These are phyloP conservation scores for Apiotrichum porosum DNA, from an alignment of 1,284 basidiomycete species.

Conservation along the genomic window DNA sequence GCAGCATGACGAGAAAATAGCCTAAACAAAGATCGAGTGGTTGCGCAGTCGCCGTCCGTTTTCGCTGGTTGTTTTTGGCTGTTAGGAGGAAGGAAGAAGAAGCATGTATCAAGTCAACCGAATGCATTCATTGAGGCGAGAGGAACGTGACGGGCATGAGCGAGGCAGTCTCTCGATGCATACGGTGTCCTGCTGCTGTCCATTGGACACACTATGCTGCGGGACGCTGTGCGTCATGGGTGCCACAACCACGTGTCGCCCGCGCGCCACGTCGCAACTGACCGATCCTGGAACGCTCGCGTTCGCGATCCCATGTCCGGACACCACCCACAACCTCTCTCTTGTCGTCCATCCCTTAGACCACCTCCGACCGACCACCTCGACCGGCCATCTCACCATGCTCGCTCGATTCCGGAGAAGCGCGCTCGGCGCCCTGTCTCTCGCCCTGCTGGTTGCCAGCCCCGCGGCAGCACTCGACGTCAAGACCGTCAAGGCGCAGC, in stretches of 20 bases:
- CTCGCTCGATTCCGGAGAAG: neutral
- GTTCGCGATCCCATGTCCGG: neutral
- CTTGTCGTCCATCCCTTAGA: neutral
- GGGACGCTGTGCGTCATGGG: too few species aligned
- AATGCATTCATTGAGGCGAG: too few species aligned
- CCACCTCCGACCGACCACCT: neutral
- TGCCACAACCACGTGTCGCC: neutral
- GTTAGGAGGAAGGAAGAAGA: constrained; percentile 1
- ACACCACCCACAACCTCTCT: neutral
- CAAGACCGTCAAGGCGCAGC: constrained; percentile 32
- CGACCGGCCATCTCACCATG: too few species aligned
- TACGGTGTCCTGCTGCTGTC: too few species aligned
- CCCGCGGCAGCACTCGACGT: constrained; percentile 24
- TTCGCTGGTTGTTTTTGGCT: neutral
- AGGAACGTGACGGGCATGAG: too few species aligned
- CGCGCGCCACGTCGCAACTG: neutral
- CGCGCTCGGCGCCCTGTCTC: neutral
- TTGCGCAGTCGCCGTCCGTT: too few species aligned
- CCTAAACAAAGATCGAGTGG: too few species aligned
- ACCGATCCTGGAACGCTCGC: too few species aligned
- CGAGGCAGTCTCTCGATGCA: too few species aligned
- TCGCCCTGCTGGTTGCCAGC: constrained; percentile 1
- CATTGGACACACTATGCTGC: too few species aligned
- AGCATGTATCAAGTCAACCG: constrained; percentile 7
- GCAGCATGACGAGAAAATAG: constrained; percentile 1